Evolutionary conservation across 768 basidiomycete species (phyloP), one percentile per base, ranked within the genome.

Genomic region (Suillus subalutaceus): DNA sequence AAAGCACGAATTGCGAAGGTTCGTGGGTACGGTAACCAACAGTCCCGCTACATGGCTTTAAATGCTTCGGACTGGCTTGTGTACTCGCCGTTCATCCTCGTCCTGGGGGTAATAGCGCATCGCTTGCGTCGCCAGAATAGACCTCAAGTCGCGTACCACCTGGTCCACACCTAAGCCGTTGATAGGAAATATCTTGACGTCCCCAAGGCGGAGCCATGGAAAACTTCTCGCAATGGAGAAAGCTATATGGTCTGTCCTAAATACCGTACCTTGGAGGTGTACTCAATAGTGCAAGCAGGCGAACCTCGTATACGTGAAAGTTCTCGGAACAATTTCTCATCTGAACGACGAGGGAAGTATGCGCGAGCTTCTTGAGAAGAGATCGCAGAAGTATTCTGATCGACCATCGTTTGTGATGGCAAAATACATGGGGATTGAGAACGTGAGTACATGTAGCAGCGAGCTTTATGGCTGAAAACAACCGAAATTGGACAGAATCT

Each of bases 361-460:
- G 7, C 70, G 68, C 13, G 77, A 77, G 46, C 71, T 78, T 10
- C 66, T 78, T 37, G 76, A 77, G 30, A 76, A 77, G 58, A 71
- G 70, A 40, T 69, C 74, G 30, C 63, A 69, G 6, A 73, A 68
- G 16, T 77, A 77, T 65, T 64, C 62, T 37, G 63, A 66, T 37
- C 53, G 63, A 26, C 53, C 65, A 16, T 64, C 52, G 23, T 66
- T 66, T 50, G 16, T 63, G 18, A 66, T 64, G 65, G 65, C 62
- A 12, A 60, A 64, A n/a, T 43, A 59, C n/a, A 64, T 64, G 52
- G 63, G 63, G 7, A 37, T 64, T 38, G 63, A 64, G 38, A 60
- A 64, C 8, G 63, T 64, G 20, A 60, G 63, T 18, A 43, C 41
- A 12, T 43, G 23, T 23, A 16, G 1, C 13, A 26, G 26, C 3